Evolutionary conservation across 1,139 yeast genomes (phyloP).

Genomic region (Saccharomycopsis phalli): DNA sequence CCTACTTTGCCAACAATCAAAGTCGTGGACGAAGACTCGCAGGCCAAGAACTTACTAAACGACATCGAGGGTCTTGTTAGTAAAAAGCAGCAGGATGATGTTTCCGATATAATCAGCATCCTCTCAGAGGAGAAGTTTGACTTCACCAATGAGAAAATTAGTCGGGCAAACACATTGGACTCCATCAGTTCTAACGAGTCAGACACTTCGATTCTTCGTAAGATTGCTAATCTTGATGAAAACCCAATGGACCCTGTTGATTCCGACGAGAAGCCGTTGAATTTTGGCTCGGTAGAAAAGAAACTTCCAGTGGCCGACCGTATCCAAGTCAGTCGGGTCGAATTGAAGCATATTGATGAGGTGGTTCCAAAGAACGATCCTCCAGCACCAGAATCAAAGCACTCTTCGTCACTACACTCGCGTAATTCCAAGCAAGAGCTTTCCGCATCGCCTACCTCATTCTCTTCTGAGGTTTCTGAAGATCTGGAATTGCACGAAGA

Average conservation of each 20-base stretch:
- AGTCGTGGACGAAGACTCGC: constrained; percentile 1
- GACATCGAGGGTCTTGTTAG: constrained; percentile 1
- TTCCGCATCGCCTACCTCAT: constrained; percentile 1
- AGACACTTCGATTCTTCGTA: constrained; percentile 13
- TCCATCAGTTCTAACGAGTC: constrained; percentile 7
- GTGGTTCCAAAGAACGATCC: constrained; percentile 1
- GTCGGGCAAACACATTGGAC: constrained; percentile 13
- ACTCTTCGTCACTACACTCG: too few relatives aligned
- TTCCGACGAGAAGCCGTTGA: background rate
- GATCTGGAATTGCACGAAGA: constrained; percentile 3
- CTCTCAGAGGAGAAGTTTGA: constrained; percentile 3
- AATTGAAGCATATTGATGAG: constrained; percentile 16
- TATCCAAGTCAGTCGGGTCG: constrained; percentile 18
- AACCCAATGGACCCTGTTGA: background rate
- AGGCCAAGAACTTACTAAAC: constrained; percentile 1
- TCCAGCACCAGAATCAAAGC: too few relatives aligned
- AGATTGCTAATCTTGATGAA: constrained; percentile 17
- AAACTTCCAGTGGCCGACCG: constrained; percentile 13
- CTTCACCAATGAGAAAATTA: constrained; percentile 1
- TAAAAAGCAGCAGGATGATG: background rate
- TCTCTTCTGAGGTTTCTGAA: background rate
- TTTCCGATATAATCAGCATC: background rate
- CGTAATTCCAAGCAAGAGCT: background rate
- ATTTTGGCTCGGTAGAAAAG: background rate
- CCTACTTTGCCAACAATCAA: constrained; percentile 17